Percentiles rank a stretch among this genome's conserved stretches.
Evolutionary conservation across 2,329 filamentous ascomycete genomes (phyloP).

Genomic region (Drechslera avenae): DNA sequence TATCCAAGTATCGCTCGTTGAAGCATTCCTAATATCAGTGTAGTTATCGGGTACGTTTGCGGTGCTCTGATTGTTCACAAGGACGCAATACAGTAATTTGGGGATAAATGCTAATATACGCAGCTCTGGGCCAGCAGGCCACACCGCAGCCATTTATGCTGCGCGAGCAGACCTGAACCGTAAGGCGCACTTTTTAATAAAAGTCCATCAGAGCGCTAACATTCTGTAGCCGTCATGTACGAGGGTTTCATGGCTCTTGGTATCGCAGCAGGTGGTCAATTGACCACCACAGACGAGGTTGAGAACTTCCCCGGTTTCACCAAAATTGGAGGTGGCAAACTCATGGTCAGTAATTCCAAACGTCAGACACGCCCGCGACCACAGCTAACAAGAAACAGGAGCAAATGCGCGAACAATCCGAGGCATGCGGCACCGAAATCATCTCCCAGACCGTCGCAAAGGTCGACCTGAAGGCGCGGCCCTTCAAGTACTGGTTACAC

Average conservation of each 20-base stretch:
- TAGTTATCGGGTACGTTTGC: conserved; percentile 46
- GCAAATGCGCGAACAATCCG: conserved; percentile 88
- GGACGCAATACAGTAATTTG: not conserved
- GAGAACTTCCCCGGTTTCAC: conserved; percentile 98
- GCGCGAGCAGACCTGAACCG: conserved; percentile 91
- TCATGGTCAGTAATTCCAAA: conserved; percentile 69
- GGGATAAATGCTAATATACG: conserved; percentile 37
- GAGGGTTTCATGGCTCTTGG: conserved; percentile 98
- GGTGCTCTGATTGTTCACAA: conserved; percentile 16
- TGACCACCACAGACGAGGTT: conserved; percentile 97
- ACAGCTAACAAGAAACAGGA: conserved; percentile 58
- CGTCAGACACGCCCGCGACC: not conserved
- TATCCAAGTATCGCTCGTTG: not conserved
- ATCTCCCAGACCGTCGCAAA: conserved; percentile 89
- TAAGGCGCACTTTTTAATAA: conserved; percentile 46
- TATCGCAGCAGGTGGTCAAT: conserved; percentile 92
- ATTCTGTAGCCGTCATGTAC: conserved; percentile 76
- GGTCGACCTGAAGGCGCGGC: conserved; percentile 79
- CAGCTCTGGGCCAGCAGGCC: conserved; percentile 94
- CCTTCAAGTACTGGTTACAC: conserved; percentile 83
- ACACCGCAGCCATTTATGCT: conserved; percentile 96
- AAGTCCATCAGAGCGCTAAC: conserved; percentile 22
- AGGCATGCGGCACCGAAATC: conserved; percentile 90
- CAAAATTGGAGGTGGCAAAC: conserved; percentile 80
- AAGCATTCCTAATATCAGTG: conserved; percentile 31